Evolutionary conservation across 169 alveolate species (phyloP), one percentile per base, ranked within the genome.

Genomic region (Plasmodium ovale): DNA sequence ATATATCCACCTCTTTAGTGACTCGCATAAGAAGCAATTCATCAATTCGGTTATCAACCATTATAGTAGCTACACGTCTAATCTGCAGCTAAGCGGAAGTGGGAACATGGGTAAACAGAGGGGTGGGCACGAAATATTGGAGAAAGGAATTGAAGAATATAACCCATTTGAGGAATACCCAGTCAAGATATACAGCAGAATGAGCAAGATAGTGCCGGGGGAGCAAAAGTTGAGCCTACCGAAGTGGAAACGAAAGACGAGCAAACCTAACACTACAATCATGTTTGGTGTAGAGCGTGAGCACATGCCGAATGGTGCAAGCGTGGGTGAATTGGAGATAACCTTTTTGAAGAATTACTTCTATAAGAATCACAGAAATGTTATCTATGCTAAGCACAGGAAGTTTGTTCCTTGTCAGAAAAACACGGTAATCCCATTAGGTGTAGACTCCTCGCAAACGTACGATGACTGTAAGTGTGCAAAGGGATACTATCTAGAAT

Each of bases 381-480:
- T 58, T 0, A 23, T 53, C 5, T 85, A 85, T 71, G 69, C 37
- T 56, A 90, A 73, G 35, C 89, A 87, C 12, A 71, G 47, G 31
- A 87, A 60, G 21, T 92, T 96, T 1, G 91, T 87, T 10, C 67
- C 65, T 37, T 95, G 97, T 88, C 97, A 93, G 0, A 60, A 58
- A 14, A 42, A 95, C 49, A 95, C 97, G 1, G 90, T 92, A 62
- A 93, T 95, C 21, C 93, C 96, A 2, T 94, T 95, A 5, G 97
- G 97, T 4, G 94, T 92, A 51, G 96, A 93, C 68, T 92, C 95
- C 23, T 94, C 97, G 23, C 77, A 89, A 37, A 58, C 94, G 10
- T 87, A 92, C 31, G 94, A 95, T 33, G 94, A 92, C 70, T 95
- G 97, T 70, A 93, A 93, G 49, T 95, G 97, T 88, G 95, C 84